Conservation (phyloP, 805 yeast genomes). For the Pichia insulana region DNA sequence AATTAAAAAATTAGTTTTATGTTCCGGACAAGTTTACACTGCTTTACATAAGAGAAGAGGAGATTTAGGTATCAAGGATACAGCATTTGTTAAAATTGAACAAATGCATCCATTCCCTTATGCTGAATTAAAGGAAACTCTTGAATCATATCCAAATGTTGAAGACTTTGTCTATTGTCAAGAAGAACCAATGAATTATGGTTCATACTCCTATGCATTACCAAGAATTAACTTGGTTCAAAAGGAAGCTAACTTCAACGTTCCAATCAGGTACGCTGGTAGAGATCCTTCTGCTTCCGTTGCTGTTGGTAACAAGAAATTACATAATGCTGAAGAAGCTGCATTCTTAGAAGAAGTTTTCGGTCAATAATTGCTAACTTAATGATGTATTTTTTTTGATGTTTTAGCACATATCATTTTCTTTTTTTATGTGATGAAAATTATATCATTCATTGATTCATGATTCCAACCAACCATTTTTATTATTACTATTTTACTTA, state of each 20-base stretch:
- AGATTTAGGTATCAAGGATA: constrained; percentile 61
- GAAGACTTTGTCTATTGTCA: constrained; percentile 95
- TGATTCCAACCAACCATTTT: neutral
- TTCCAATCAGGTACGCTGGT: constrained; percentile 76
- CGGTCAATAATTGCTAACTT: constrained; percentile 11
- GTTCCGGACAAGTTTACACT: constrained; percentile 92
- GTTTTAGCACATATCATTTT: constrained; percentile 1
- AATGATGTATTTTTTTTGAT: no score
- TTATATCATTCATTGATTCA: constrained; percentile 2
- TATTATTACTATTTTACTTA: neutral
- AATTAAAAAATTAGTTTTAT: constrained; percentile 76
- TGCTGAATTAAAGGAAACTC: constrained; percentile 80
- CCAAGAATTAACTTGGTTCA: constrained; percentile 80
- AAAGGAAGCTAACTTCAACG: constrained; percentile 60
- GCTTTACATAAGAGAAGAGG: constrained; percentile 87
- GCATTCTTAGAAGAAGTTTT: constrained; percentile 77
- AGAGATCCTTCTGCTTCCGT: constrained; percentile 97
- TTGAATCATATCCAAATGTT: constrained; percentile 69
- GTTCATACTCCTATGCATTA: constrained; percentile 68
- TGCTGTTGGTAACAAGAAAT: constrained; percentile 92
- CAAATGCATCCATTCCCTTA: constrained; percentile 99
- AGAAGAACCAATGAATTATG: constrained; percentile 98
- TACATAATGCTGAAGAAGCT: constrained; percentile 83
- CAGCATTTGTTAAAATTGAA: constrained; percentile 85
- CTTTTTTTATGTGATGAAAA: neutral